These are phyloP conservation scores for Penicillium steckii DNA, from an alignment of 495 filamentous ascomycete species.

Conservation along the genomic window DNA sequence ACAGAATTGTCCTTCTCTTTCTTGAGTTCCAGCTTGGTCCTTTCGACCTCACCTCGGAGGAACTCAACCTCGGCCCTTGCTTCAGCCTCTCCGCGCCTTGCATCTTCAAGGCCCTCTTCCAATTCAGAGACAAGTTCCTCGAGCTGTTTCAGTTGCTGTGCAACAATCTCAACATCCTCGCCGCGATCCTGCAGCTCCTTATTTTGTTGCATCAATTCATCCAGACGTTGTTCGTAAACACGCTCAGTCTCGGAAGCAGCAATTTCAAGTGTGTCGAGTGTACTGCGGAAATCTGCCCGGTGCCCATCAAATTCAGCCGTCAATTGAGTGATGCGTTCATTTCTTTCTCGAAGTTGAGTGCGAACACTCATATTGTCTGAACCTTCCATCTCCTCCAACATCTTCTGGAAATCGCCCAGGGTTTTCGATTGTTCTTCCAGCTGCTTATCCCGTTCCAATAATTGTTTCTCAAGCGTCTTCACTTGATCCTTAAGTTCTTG, in stretches of 20 bases:
- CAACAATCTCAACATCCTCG: conserved; percentile 89
- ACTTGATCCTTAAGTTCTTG: conserved; percentile 62
- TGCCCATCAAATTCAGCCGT: conserved; percentile 95
- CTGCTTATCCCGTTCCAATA: conserved; percentile 83
- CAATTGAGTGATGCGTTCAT: conserved; percentile 89
- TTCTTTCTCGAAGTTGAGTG: conserved; percentile 84
- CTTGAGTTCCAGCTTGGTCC: conserved; percentile 84
- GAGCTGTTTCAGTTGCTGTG: conserved; percentile 85
- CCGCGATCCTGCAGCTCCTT: conserved; percentile 76
- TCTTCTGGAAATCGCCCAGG: conserved; percentile 60
- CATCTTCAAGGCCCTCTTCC: conserved; percentile 95
- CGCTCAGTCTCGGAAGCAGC: conserved; percentile 95
- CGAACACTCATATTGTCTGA: conserved; percentile 77
- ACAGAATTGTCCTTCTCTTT: conserved; percentile 88
- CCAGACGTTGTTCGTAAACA: conserved; percentile 92
- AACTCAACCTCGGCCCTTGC: conserved; percentile 96
- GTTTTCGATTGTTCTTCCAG: conserved; percentile 81
- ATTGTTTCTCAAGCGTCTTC: conserved; percentile 58
- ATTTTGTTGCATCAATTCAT: conserved; percentile 84
- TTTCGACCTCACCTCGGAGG: conserved; percentile 90
- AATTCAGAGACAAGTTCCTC: conserved; percentile 95
- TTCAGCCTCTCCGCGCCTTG: conserved; percentile 93
- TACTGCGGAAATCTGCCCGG: conserved; percentile 92
- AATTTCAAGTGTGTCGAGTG: conserved; percentile 93
- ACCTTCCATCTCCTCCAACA: conserved; percentile 65